Evolutionary conservation across 2,329 filamentous ascomycete species (phyloP).

Genomic region (Didymella glomerata): DNA sequence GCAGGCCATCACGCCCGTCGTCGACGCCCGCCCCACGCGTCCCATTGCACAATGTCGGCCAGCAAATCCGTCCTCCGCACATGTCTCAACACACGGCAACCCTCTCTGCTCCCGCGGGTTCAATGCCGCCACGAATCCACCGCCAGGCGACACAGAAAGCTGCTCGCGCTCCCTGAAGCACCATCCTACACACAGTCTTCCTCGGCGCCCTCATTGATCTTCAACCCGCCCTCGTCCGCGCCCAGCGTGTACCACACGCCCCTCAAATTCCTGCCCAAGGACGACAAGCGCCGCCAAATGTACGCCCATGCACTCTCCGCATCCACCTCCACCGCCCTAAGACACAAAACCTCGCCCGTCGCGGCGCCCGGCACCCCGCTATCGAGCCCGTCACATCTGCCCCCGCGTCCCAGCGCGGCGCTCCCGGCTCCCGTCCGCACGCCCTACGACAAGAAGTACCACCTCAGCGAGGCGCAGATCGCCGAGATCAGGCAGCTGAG

Average conservation of each 20-base stretch:
- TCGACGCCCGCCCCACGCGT: conserved; percentile 17
- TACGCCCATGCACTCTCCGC: conserved; percentile 49
- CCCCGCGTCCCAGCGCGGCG: conserved; percentile 36
- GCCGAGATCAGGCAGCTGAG: conserved; percentile 66
- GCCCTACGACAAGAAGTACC: conserved; percentile 67
- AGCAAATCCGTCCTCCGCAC: conserved; percentile 42
- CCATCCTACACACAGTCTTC: conserved; percentile 51
- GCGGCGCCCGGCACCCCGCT: conserved; percentile 45
- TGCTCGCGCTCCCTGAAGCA: conserved; percentile 56
- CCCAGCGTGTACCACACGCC: conserved; percentile 72
- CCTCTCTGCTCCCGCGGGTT: conserved; percentile 35
- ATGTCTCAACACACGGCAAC: conserved; percentile 28
- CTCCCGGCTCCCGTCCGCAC: conserved; percentile 61
- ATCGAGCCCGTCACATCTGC: conserved; percentile 27
- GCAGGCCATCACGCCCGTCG: conserved; percentile 21
- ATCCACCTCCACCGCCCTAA: conserved; percentile 32
- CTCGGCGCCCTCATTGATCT: conserved; percentile 54
- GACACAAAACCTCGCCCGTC: conserved; percentile 34
- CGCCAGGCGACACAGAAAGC: conserved; percentile 57
- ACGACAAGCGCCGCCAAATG: conserved; percentile 63
- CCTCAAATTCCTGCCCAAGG: conserved; percentile 67
- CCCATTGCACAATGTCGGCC: conserved; percentile 45
- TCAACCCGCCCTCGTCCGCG: conserved; percentile 71
- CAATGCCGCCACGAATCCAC: conserved; percentile 56
- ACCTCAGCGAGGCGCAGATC: conserved; percentile 65